Evolutionary conservation across 1,139 yeast genomes (phyloP), one percentile per base, ranked within the genome.

Genomic region (Saccharomyces hybrid): DNA sequence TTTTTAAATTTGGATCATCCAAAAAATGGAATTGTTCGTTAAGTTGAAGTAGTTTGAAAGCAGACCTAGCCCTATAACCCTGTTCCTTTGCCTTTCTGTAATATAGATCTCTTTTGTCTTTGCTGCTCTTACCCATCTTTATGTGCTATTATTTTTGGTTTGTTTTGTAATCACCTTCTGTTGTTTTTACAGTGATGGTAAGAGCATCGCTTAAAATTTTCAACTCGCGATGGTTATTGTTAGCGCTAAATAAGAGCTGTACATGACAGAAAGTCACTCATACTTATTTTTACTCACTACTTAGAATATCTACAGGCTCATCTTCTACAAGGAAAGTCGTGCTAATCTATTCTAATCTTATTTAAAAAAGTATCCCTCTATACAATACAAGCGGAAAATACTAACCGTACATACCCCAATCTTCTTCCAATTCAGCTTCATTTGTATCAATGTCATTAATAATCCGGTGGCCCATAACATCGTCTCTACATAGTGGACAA

Each of bases 11-110:
- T 14, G 63, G 64, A 53, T 83, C 78, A 63, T 93, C 86, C 11
- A 93, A 77, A 52, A 69, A 68, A 60, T 86, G 84, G 69, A 93
- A 93, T 69, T 91, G 91, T 55, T 91, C 96, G 66, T 93, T 86
- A 48, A 93, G 74, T 69, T 93, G 99, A 8, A 93, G 77, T 16
- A 93, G 78, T 68, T 93, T 93, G 75, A 88, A 93, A 0, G 99
- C 99, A 0, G 97, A 89, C 49, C 99, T 77, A 1, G 99, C 99
- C 62, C 99, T 78, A 88, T 95, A 93, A 8, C 99, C 99, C 70
- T 90, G 95, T 69, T 93, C 99, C 66, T 93, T 93, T 57, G 99
- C 99, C 68, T 88, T 83, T 68, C 97, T 78, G 67, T 82, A 83
- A 73, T 93, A 93, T 57, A 91, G 74, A 71, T 93, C 99, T 68